These are phyloP conservation scores for Candida boleticola DNA, from an alignment of 805 yeast genomes.

Conservation along the genomic window DNA sequence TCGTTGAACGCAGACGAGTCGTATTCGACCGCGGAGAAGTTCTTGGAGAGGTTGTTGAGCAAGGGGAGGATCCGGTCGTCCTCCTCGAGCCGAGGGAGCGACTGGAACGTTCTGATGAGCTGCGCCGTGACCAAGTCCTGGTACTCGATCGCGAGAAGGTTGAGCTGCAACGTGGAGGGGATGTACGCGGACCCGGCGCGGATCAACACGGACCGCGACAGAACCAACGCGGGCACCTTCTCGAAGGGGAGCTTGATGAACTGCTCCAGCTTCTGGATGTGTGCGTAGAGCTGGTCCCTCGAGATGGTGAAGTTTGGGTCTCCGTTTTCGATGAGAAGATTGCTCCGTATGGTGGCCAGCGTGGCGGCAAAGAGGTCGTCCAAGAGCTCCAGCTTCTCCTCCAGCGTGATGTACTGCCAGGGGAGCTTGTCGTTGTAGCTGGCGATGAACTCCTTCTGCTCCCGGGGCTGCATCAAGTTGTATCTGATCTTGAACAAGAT, in stretches of 20 bases:
- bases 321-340: conserved; percentile 31
- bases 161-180: conserved; percentile 77
- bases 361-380: conserved; percentile 56
- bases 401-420: conserved; percentile 64
- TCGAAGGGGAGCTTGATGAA: conserved; percentile 88
- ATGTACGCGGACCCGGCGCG: conserved; percentile 76
- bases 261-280: conserved; percentile 51
- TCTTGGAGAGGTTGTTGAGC: conserved; percentile 68
- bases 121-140: conserved; percentile 48
- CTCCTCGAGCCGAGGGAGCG: conserved; percentile 83
- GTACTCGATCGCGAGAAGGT: conserved; percentile 69
- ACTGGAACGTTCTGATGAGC: conserved; percentile 67
- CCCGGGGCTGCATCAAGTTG: conserved; percentile 56
- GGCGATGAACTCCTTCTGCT: conserved; percentile 69
- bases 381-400: conserved; percentile 54
- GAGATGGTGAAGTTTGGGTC: conserved; percentile 26
- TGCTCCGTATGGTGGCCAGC: conserved; percentile 38
- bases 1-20: conserved; percentile 42
- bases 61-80: conserved; percentile 88
- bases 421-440: conserved; percentile 54
- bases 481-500: conserved; percentile 73
- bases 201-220: conserved; percentile 67
- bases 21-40: conserved; percentile 46
- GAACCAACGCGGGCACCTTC: conserved; percentile 73
- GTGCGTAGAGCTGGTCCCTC: conserved; percentile 53